Percentiles rank a stretch among this genome's conserved stretches.
phyloP scores from a whole-genome alignment of 1,284 basidiomycete genomes.

The Sporisorium sorghi region DNA sequence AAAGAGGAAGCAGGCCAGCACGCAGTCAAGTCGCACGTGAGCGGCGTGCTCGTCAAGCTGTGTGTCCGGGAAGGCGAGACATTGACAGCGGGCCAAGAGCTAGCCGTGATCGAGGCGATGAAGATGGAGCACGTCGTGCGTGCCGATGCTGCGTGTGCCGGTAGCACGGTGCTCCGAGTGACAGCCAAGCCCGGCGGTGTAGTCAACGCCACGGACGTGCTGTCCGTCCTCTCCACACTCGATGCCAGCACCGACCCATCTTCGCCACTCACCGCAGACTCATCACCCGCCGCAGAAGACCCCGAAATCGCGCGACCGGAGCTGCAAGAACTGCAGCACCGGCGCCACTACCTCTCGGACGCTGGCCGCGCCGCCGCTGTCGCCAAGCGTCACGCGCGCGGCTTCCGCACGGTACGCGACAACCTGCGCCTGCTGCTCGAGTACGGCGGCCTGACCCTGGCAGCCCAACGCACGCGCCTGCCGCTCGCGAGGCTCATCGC shows the following conservation, averaged over 20 bases:
- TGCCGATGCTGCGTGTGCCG: conserved; percentile 5
- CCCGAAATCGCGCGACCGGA: conserved; percentile 32
- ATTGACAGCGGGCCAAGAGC: conserved; percentile 72
- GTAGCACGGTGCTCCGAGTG: conserved; percentile 22
- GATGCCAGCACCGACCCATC: background rate
- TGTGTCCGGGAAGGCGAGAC: conserved; percentile 60
- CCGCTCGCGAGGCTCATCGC: conserved; percentile 20
- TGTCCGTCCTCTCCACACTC: conserved; percentile 18
- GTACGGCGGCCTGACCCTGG: conserved; percentile 48
- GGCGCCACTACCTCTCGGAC: conserved; percentile 17
- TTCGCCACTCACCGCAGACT: background rate
- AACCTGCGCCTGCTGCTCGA: conserved; percentile 47
- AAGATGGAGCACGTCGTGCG: conserved; percentile 74
- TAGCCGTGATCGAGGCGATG: conserved; percentile 79
- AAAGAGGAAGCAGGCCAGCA: conserved; percentile 6
- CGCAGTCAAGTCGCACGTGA: conserved; percentile 27
- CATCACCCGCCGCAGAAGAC: conserved; percentile 23
- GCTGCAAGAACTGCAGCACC: conserved; percentile 23
- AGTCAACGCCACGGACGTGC: conserved; percentile 22
- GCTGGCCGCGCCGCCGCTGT: conserved; percentile 22
- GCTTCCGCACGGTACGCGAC: conserved; percentile 51
- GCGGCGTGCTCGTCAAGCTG: conserved; percentile 31
- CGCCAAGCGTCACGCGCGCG: conserved; percentile 40
- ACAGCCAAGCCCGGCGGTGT: conserved; percentile 23
- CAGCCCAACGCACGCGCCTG: conserved; percentile 36